Conservation (phyloP, 176 grass and related monocot species). For the Phragmites australis region DNA sequence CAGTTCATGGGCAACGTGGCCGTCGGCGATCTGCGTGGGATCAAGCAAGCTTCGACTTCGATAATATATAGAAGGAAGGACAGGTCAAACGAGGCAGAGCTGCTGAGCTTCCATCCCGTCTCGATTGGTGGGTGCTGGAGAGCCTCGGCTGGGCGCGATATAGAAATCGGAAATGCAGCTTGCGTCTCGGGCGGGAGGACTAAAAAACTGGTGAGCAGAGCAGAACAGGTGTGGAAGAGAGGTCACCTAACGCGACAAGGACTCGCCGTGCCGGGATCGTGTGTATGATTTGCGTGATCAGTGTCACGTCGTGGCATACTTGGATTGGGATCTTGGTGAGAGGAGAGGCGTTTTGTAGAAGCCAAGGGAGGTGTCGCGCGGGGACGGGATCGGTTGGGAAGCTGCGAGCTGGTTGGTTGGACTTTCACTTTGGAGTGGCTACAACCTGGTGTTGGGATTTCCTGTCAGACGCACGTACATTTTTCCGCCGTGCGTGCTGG, state of each 20-base stretch:
- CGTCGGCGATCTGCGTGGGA: constrained; percentile 1
- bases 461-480: too few species aligned
- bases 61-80: constrained; percentile 10
- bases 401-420: too few species aligned
- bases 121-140: constrained; percentile 15
- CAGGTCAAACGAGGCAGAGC: constrained; percentile 43
- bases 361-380: neutral
- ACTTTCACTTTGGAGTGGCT: too few species aligned
- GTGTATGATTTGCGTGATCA: neutral
- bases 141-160: constrained; percentile 13
- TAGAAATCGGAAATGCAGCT: constrained; percentile 15
- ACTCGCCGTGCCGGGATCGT: neutral
- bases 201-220: neutral
- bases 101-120: constrained; percentile 16
- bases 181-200: neutral
- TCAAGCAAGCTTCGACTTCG: neutral
- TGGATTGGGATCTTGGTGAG: neutral
- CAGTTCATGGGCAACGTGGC: constrained; percentile 29
- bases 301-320: too few species aligned
- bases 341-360: neutral
- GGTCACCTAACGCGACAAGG: constrained; percentile 39
- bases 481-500: too few species aligned
- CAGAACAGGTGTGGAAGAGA: constrained; percentile 19
- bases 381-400: neutral
- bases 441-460: neutral